Base-by-base conservation (phyloP, 495 filamentous ascomycete species). In the Mycothermus thermophilus region DNA sequence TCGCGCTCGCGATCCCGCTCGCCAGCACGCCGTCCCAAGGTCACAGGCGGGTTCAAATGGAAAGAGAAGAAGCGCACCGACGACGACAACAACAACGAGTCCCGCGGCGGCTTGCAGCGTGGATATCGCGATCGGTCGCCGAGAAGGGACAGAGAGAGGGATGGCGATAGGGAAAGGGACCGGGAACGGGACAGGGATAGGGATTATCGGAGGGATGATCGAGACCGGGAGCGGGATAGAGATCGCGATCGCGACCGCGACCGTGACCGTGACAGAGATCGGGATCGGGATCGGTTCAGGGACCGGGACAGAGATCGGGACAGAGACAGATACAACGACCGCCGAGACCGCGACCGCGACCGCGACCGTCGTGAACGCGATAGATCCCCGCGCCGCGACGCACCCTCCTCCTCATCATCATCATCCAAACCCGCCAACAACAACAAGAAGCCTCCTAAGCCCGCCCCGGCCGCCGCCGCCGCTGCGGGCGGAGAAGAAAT, bases 11-110 rank as follows among this genome's bases (percentile, higher is more conserved):
- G 57, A 13, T 55, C 51, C 18, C 49, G 52, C 20, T 53, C 47
- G 5, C 55, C 51, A 3, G 43, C 51, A 13, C 48, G 44, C 3
- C 50, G 54, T 8, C 60, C 58, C 3, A 66, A 63, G 40, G 55
- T 50, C 32, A 37, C 40, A 27, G 59, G 67, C 8, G 67, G 69
- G 22, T 77, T 79, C 52, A 66, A 62, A 31, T 81, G 75, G 74
- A 81, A 80, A 46, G 72, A 77, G 23, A 77, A 77, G 52, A 76
- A 76, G 51, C 60, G 66, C 37, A 61, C 60, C 18, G 57, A 63
- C 40, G 60, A 66, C 23, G 50, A 69, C 31, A 58, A 63, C 46
- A 62, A 67, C 40, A 52, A 59, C 27, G 46, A 69, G 45, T 64
- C 71, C 36, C 42, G 52, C n/a, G 49, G 58, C 16, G 50, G 57